These are phyloP conservation scores for Malus domestica DNA, from an alignment of 306 rosid genomes.

Conservation along the genomic window ASM211411v1 NC_041791.1:36668501-36669000, in stretches of 20 bases:
- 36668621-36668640: background rate
- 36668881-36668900: constrained; percentile 37
- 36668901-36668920: constrained; percentile 71
- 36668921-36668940: constrained; percentile 56
- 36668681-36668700: background rate
- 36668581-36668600: background rate
- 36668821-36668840: background rate
- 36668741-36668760: constrained; percentile 54
- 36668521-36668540: background rate
- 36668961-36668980: constrained; percentile 97
- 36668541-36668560: background rate
- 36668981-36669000: constrained; percentile 84
- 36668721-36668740: constrained; percentile 71
- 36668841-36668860: background rate
- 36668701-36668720: background rate
- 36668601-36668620: background rate
- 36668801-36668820: background rate
- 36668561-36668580: background rate
- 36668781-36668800: constrained; percentile 77
- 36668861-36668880: background rate
- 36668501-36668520: background rate
- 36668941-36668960: constrained; percentile 72
- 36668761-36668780: constrained; percentile 71
- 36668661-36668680: background rate
- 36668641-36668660: background rate